Base-by-base conservation (phyloP, 2,329 filamentous ascomycete genomes). In the Penicillium oxalicum region DNA sequence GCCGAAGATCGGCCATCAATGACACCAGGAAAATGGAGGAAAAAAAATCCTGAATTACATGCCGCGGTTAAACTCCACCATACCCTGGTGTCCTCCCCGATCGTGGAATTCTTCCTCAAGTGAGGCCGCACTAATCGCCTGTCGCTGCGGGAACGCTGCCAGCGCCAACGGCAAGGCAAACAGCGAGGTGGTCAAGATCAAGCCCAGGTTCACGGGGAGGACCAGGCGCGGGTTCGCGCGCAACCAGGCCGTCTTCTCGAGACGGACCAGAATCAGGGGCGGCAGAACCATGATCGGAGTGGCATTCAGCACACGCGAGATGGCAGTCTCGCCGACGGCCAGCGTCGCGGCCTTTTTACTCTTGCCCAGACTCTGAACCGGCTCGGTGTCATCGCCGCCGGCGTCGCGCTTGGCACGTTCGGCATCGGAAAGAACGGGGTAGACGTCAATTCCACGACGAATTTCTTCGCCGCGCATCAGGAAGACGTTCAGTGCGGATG, bases 381-480 rank as follows among this genome's bases (percentile, higher is more conserved):
- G 82, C 24, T 78, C 45, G 5, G 46, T 52, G 24, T 57, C 51
- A n/a, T 57, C 78, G 57, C 84, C 83, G 4, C 80, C 78, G 61
- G 78, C 76, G 63, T 88, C 77, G 71, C 76, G 82, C 66, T 77
- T 76, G 43, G 69, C 71, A 70, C 84, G 87, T 65, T 90, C 84
- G 12, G 77, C 77, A 4, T 83, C 83, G 2, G 84, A 84, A 9
- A 91, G 78, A 5, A 89, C 84, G 1, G 91, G 90, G 70, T 86
- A 96, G 34, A 98, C 83, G 69, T 97, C 88, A 63, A 98, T 98
- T 45, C 93, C 93, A 52, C 81, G 82, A 63, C 87, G 81, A 61
- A 98, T 97, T 74, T 98, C 93, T 70, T 96, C 91, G 55, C 89
- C 86, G 51, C 93, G 88, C 93, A 98, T 98, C 47, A 98, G 80